phyloP scores from a whole-genome alignment of 345 rosid genomes.

The Mangifera indica region DNA sequence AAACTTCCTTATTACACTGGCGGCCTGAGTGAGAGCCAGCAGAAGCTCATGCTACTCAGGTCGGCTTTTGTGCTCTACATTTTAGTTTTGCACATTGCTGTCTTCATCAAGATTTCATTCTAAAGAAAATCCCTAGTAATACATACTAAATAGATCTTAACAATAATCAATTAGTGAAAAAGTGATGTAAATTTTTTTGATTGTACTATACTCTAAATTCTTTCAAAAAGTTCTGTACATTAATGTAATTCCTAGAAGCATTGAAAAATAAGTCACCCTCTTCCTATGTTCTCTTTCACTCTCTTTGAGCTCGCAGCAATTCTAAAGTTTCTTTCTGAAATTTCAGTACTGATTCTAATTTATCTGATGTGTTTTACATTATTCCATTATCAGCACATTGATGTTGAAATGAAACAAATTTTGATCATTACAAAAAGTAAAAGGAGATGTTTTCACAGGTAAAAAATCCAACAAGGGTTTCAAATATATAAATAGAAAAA shows the following conservation, averaged over 20 bases:
- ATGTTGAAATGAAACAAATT: neutral
- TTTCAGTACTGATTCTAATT: neutral
- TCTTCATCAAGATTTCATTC: constrained; percentile 89
- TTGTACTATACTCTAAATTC: neutral
- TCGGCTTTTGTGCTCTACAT: constrained; percentile 87
- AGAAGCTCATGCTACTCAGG: constrained; percentile 72
- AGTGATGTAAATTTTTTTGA: neutral
- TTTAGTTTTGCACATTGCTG: constrained; percentile 68
- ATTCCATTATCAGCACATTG: neutral
- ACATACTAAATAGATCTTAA: neutral
- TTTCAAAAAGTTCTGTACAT: neutral
- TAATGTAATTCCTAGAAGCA: neutral
- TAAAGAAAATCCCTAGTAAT: constrained; percentile 39
- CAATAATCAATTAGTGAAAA: constrained; percentile 5
- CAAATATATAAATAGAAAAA: neutral
- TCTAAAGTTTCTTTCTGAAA: neutral
- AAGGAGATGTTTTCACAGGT: neutral
- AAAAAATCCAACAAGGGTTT: neutral
- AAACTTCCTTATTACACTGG: constrained; percentile 58
- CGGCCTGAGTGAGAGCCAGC: constrained; percentile 57
- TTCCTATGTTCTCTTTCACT: neutral
- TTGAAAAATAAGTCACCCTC: neutral
- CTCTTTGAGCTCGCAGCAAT: neutral
- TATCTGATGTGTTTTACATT: neutral
- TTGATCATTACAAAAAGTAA: too few species aligned